These are phyloP conservation scores for Monocercomonoides exilis DNA, from an alignment of 78 protist genomes.

Conservation along the genomic window DNA sequence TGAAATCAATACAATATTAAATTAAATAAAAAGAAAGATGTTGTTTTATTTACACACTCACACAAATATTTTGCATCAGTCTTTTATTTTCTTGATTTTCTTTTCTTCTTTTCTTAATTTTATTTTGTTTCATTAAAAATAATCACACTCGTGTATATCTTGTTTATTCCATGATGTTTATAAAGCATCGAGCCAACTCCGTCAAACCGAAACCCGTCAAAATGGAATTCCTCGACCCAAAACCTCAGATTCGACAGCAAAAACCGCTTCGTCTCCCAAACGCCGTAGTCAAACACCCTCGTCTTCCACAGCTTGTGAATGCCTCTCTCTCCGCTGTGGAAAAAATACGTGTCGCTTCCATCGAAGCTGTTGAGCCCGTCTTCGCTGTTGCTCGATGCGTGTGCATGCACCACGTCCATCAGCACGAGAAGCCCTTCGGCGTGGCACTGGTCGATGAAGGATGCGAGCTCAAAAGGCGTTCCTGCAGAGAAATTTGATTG, in stretches of 20 bases:
- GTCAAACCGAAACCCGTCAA: constrained; percentile 95
- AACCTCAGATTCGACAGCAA: constrained; percentile 68
- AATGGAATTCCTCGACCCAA: constrained; percentile 55
- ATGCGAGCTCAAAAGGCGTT: constrained; percentile 55
- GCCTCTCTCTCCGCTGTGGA: constrained; percentile 70
- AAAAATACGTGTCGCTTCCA: constrained; percentile 69
- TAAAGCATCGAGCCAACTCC: constrained; percentile 81
- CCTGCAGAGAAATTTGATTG: no score
- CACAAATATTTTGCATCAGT: no score
- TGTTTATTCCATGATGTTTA: no score
- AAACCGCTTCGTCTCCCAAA: constrained; percentile 68
- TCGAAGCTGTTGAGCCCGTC: constrained; percentile 78
- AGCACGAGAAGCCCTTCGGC: constrained; percentile 63
- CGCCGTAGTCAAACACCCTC: constrained; percentile 78
- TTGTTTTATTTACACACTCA: no score
- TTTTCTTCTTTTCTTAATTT: no score
- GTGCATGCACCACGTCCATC: constrained; percentile 83
- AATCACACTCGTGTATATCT: no score
- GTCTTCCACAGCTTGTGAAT: constrained; percentile 61
- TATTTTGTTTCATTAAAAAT: no score
- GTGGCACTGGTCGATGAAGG: constrained; percentile 70
- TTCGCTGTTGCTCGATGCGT: constrained; percentile 36
- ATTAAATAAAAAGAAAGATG: no score
- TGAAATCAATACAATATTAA: no score
- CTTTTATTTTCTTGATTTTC: no score